Conservation (phyloP, 257 asterid species). For the Paulownia fortunei region DNA sequence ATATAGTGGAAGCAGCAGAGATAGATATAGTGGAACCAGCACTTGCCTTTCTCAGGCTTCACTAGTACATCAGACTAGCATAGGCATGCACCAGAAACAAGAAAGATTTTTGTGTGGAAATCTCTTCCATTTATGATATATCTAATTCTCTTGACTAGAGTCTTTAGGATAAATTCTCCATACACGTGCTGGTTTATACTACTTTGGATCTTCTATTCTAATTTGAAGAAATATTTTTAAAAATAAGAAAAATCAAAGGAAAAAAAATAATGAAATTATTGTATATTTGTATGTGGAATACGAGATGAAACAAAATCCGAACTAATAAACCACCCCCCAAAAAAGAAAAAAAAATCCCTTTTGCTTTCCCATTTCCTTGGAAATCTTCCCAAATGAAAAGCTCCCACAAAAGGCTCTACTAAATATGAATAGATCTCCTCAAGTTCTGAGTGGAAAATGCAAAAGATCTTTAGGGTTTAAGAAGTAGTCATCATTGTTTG, state of each 20-base stretch:
- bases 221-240: too few species aligned
- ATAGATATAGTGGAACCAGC: slow-evolving; percentile 33
- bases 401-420: neutral
- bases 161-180: too few species aligned
- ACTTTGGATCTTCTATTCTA: too few species aligned
- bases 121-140: too few species aligned
- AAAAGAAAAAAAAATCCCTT: neutral
- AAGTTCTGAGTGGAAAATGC: neutral
- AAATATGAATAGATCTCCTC: neutral
- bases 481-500: neutral
- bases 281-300: too few species aligned
- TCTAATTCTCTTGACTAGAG: too few species aligned
- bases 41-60: slow-evolving; percentile 32
- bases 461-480: slow-evolving; percentile 29
- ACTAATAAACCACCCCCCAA: too few species aligned
- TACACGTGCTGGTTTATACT: too few species aligned
- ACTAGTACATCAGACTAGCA: neutral
- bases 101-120: neutral
- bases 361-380: slow-evolving; percentile 9
- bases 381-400: neutral
- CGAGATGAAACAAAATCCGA: neutral
- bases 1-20: neutral
- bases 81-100: neutral
- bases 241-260: too few species aligned
- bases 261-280: neutral